Conservation (phyloP, 83 land plant genomes). For the Picea abies region DNA sequence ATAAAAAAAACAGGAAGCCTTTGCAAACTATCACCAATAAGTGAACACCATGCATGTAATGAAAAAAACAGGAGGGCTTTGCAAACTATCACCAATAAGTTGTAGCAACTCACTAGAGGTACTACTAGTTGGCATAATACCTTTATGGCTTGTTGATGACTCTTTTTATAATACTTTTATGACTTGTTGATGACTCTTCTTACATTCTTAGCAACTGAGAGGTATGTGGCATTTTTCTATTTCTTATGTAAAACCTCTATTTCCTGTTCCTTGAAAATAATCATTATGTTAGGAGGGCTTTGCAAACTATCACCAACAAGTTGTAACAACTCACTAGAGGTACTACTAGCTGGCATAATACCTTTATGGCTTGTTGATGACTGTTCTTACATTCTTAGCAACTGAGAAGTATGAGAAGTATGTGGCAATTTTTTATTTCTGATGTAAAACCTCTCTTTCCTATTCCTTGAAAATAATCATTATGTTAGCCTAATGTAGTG, state of each 20-base stretch:
- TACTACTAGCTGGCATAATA: not conserved
- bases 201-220: no score
- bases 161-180: not conserved
- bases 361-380: not conserved
- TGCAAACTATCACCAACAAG: conserved; percentile 51
- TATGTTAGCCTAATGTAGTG: not conserved
- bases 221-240: not conserved
- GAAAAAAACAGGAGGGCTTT: conserved; percentile 31
- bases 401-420: not conserved
- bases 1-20: conserved; percentile 32
- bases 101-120: conserved; percentile 61
- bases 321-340: conserved; percentile 58
- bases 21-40: conserved; percentile 25
- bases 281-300: conserved; percentile 19
- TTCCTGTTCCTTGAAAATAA: not conserved
- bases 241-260: not conserved
- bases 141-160: not conserved
- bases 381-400: no score
- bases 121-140: not conserved
- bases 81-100: conserved; percentile 52
- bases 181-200: not conserved
- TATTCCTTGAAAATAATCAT: not conserved
- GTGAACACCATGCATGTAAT: conserved; percentile 27
- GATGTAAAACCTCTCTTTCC: not conserved
- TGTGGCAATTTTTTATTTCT: not conserved